These are phyloP conservation scores for Diaporthe citri DNA, from an alignment of 2,329 filamentous ascomycete genomes.

Conservation along the genomic window DNA sequence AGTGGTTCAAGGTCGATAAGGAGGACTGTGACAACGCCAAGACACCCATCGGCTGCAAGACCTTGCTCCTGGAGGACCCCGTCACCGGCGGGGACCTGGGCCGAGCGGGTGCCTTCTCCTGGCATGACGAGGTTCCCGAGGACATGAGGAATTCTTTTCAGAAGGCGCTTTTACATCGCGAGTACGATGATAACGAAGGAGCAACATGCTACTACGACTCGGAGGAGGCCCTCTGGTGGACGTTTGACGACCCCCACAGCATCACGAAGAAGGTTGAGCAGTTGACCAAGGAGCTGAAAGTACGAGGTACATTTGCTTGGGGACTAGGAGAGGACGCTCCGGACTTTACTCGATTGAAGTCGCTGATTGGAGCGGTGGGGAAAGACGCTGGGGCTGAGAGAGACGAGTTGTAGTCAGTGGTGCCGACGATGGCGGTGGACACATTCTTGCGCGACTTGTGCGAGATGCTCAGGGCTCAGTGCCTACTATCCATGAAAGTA, in stretches of 20 bases:
- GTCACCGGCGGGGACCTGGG: constrained; percentile 71
- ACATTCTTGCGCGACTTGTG: not conserved
- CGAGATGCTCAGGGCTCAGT: not conserved
- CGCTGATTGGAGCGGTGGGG: constrained; percentile 45
- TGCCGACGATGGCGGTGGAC: too few relatives aligned
- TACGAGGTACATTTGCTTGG: constrained; percentile 83
- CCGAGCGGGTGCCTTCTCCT: constrained; percentile 67
- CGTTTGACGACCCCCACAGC: constrained; percentile 74
- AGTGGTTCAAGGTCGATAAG: constrained; percentile 72
- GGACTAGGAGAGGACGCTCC: constrained; percentile 76
- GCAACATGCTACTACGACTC: constrained; percentile 79
- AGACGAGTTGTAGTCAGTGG: constrained; percentile 36
- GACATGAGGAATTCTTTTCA: constrained; percentile 70
- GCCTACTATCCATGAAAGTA: not conserved
- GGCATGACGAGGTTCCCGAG: constrained; percentile 65
- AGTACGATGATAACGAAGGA: constrained; percentile 68
- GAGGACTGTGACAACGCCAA: constrained; percentile 57
- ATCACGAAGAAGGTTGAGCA: constrained; percentile 72
- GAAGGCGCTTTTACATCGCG: constrained; percentile 64
- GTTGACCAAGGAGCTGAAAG: constrained; percentile 65
- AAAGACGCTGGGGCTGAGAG: constrained; percentile 1
- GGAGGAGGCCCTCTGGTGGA: constrained; percentile 75
- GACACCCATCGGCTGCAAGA: constrained; percentile 68
- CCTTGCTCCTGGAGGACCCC: constrained; percentile 69
- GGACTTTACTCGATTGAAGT: constrained; percentile 54